phyloP scores from a whole-genome alignment of 1,139 yeast species.

The Citeromyces hawaiiensis region DNA sequence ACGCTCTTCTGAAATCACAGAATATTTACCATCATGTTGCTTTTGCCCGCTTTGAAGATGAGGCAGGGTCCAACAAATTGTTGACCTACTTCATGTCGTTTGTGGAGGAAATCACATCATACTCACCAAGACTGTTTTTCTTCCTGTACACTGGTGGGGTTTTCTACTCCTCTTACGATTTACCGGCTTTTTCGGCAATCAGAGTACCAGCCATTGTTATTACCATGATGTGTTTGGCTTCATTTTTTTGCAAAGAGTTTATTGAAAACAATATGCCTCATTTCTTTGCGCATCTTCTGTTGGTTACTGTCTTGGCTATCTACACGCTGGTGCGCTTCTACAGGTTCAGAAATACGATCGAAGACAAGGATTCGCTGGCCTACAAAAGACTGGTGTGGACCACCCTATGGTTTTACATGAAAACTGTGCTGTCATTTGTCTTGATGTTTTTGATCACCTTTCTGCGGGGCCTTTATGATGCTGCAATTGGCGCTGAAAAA shows the following conservation, averaged over 20 bases:
- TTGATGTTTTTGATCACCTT: no score
- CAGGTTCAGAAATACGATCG: neutral
- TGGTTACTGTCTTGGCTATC: neutral
- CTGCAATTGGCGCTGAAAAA: no score
- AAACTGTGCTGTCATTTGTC: no score
- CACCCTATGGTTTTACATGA: neutral
- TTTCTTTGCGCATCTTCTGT: no score
- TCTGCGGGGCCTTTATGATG: no score
- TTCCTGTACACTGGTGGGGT: neutral
- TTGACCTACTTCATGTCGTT: neutral
- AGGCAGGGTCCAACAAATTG: neutral
- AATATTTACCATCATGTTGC: neutral
- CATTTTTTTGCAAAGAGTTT: neutral
- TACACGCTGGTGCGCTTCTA: neutral
- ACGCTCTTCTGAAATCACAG: neutral
- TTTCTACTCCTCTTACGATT: neutral
- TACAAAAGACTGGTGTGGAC: neutral
- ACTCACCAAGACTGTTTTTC: neutral
- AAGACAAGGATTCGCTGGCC: neutral
- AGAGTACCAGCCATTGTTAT: neutral
- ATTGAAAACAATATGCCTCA: no score
- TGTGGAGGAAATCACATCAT: neutral
- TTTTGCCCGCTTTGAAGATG: neutral
- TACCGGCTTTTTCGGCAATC: neutral
- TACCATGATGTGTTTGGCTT: neutral